Conservation (phyloP, 2,329 filamentous ascomycete genomes). For the Aspergillus latus region DNA sequence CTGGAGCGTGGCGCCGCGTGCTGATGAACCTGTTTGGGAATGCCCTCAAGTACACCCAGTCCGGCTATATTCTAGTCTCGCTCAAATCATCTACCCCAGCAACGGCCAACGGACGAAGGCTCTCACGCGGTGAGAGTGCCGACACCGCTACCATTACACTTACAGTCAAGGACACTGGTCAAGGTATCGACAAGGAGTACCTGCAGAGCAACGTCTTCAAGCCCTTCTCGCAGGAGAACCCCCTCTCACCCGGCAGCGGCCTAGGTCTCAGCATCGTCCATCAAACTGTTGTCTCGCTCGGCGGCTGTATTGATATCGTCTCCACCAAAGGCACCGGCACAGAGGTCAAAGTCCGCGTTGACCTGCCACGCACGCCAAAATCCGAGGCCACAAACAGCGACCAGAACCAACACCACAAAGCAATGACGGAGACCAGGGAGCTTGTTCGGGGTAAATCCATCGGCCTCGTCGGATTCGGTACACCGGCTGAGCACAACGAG, state of each 20-base stretch:
- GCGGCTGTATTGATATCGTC: constrained; percentile 4
- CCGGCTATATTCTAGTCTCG: constrained; percentile 43
- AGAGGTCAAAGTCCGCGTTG: background rate
- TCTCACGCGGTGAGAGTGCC: background rate
- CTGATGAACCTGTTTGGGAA: constrained; percentile 53
- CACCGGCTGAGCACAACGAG: background rate
- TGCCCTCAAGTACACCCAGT: constrained; percentile 49
- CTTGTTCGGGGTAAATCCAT: background rate
- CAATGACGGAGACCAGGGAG: background rate
- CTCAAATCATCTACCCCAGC: constrained; percentile 24
- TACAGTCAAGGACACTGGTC: constrained; percentile 31
- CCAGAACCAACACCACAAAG: background rate
- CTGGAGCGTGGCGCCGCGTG: constrained; percentile 49
- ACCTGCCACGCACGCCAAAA: constrained; percentile 3
- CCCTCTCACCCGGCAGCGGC: constrained; percentile 7
- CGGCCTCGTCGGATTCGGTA: constrained; percentile 6
- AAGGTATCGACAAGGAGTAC: constrained; percentile 29
- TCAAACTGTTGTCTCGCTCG: constrained; percentile 8
- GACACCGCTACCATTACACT: constrained; percentile 19
- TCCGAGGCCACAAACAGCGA: background rate
- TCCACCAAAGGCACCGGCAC: constrained; percentile 6
- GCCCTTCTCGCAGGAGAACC: constrained; percentile 14
- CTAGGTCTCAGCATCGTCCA: constrained; percentile 12
- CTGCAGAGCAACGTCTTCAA: constrained; percentile 13
- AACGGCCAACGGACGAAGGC: background rate